Conservation (phyloP, 2,329 filamentous ascomycete genomes). For the Colletotrichum sp. region DNA sequence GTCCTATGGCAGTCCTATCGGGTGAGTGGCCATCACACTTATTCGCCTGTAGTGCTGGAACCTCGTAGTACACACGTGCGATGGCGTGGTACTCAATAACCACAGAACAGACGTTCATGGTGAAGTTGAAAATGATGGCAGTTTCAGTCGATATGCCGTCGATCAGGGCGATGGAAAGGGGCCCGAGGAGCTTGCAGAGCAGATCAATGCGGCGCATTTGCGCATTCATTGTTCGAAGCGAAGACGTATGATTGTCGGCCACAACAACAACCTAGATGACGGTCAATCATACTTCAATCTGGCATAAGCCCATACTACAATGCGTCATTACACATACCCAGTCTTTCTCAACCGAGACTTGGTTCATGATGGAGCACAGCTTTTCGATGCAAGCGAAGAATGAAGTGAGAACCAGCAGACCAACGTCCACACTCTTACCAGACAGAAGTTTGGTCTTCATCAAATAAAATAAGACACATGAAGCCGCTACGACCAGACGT, state of each 20-base stretch:
- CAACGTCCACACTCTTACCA: not conserved
- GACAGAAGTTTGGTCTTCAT: not conserved
- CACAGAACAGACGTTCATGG: slow-evolving; percentile 54
- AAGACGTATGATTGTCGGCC: not conserved
- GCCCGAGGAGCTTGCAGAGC: slow-evolving; percentile 62
- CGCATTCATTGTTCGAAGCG: slow-evolving; percentile 51
- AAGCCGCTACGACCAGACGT: slow-evolving; percentile 10
- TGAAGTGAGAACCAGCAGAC: not conserved
- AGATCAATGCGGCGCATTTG: slow-evolving; percentile 68
- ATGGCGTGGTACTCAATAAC: slow-evolving; percentile 59
- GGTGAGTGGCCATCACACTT: slow-evolving; percentile 18
- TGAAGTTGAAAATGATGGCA: slow-evolving; percentile 54
- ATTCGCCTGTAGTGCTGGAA: slow-evolving; percentile 28
- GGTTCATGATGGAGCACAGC: slow-evolving; percentile 66
- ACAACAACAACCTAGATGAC: slow-evolving; percentile 44
- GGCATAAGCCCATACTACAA: not conserved
- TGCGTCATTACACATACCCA: slow-evolving; percentile 52
- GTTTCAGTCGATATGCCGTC: slow-evolving; percentile 50
- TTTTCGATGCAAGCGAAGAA: slow-evolving; percentile 65
- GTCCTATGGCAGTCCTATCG: not conserved
- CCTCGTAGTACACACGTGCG: slow-evolving; percentile 31
- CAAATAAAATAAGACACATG: slow-evolving; percentile 1
- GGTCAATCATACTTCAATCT: not conserved
- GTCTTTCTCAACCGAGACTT: slow-evolving; percentile 73
- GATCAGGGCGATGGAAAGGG: slow-evolving; percentile 58